Evolutionary conservation across 176 grass and related monocot species (phyloP), one percentile per base, ranked within the genome.

Genomic region (Paspalum notatum): DNA sequence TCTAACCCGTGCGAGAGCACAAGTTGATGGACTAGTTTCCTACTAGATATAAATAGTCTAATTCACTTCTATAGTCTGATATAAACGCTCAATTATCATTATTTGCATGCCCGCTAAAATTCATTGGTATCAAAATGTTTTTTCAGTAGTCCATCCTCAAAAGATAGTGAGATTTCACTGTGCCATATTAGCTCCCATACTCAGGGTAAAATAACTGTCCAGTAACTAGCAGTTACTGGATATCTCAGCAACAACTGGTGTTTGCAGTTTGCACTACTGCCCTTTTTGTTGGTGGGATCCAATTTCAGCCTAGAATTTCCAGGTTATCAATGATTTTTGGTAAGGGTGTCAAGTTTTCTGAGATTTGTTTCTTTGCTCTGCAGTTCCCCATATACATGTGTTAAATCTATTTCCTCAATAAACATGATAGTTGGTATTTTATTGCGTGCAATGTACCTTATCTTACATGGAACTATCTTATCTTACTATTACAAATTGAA

Each of bases 71-170:
- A 39, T 13, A 70, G 21, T 37, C 24, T 70, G 43, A 71, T 40
- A 27, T 62, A 72, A 18, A 62, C 39, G 26, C 42, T 68, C 9
- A 84, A 9, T 8, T 15, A 83, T 68, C 25, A 39, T 76, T 57
- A 80, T 72, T 77, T 59, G 51, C 50, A 70, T 76, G 4, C 25
- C 39, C 7, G 10, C 5, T 56, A 65, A 78, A 17, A 48, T 6
- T 49, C 13, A 38, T 62, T 39, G 7, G 3, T 58, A 83, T 15
- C 9, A 9, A 41, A 66, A 72, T 65, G 21, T 63, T 72, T 44
- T 42, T 69, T 26, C 5, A 37, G 63, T 15, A 17, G 17, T 8
- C 7, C 48, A 60, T 63, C 8, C 18, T 82, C 7, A 38, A 22
- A 55, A 63, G 27, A 59, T 5, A 8, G 3, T 74, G 8, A 17